Evolutionary conservation across 2,329 filamentous ascomycete genomes (phyloP), one percentile per base, ranked within the genome.

Genomic region (Calonectria henricotiae): DNA sequence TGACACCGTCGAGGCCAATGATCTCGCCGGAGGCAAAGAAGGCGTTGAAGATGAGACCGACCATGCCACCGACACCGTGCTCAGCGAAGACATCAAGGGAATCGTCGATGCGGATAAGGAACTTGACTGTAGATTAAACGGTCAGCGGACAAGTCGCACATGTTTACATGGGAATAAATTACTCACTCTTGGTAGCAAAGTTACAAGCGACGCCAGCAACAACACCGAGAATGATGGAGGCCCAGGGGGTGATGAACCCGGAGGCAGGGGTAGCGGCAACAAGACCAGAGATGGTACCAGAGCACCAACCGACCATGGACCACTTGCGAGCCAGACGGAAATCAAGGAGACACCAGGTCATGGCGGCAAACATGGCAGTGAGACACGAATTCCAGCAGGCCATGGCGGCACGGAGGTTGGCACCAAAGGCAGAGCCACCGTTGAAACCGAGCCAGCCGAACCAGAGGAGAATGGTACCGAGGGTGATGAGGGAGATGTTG

Each of bases 371-470:
- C 86, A 95, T 94, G 81, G 94, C 96, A 43, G 94, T 96, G 79
- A 98, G 82, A 86, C 96, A 98, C 70, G 93, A 94, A 89, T 98
- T 98, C 96, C 95, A 99, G 90, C 94, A 98, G 66, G 96, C 96
- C 91, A 98, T 97, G 75, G 93, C 92, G 66, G 96, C 96, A 75
- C 96, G 93, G 65, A 98, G 89, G 86, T 98, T 98, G 75, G 95
- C 94, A 76, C 96, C 95, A 77, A 98, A 98, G 44, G 96, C 87
- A 27, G 95, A 98, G 74, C 96, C 96, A 78, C 96, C 96, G 88
- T 99, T 99, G 90, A 99, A 99, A 66, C 95, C 96, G 74, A 99
- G 88, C 96, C 96, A 99, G 79, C 96, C 96, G 79, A 98, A 98
- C 95, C 95, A 98, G 67, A 99, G 94, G 78, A 99, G 90, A 74